Evolutionary conservation across 2,329 filamentous ascomycete species (phyloP), one percentile per base, ranked within the genome.

Genomic region (Clarireedia sp.): DNA sequence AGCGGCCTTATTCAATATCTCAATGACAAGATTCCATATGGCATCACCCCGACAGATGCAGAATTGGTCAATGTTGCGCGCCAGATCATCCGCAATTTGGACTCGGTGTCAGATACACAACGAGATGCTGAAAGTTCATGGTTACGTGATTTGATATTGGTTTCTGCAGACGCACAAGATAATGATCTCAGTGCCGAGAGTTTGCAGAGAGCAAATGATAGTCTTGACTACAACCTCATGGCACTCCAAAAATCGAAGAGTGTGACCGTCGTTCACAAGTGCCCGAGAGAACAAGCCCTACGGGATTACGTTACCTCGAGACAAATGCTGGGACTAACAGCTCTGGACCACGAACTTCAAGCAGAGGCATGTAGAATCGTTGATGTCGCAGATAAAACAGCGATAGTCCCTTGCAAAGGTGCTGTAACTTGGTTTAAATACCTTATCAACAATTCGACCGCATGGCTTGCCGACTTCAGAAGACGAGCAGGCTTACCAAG

Each of bases 331-430:
- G 81, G 81, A n/a, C 63, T 85, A 62, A 82, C 78, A 0, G 74
- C 80, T 16, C 79, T 79, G 71, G 80, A 84, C 54, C 69, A 76
- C 5, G 81, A 85, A 67, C 73, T 85, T 16, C 81, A 84, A 64
- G 70, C 74, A 6, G 79, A 83, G 66, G 80, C 80, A 16, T 81
- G 80, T 62, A 75, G 73, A 21, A 79, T 84, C 47, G 70, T 85
- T 21, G 76, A 77, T 2, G 72, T 78, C n/a, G 73, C 79, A 56
- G 81, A 85, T 59, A 74, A 77, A 51, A 60, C 54, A 5, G 60
- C 65, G 2, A 63, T 58, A 21, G 60, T 61, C 50, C 62, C 61
- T 48, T 66, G 60, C 40, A 62, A 63, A 55, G 53, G 56, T 12
- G 63, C 62, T 14, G 75, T 77, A 10, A 78, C 79, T 64, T 83